Percentiles rank a stretch among this genome's conserved stretches.
These are phyloP conservation scores for Colletotrichum lupini DNA, from an alignment of 2,329 filamentous ascomycete species.

Conservation along the genomic window DNA sequence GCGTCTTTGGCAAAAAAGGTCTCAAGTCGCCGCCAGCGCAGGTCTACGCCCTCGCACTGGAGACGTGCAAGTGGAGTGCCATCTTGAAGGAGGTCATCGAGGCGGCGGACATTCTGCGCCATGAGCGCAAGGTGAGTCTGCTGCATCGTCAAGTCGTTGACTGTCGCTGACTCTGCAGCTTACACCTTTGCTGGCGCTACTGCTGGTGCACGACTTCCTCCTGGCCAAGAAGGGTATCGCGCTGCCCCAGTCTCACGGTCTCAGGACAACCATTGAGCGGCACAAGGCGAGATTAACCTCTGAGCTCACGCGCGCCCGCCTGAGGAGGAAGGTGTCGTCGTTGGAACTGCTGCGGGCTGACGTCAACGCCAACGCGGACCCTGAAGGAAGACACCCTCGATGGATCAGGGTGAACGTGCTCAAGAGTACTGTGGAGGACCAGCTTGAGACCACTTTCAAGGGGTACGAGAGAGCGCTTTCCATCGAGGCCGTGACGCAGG, in stretches of 20 bases:
- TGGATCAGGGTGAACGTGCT: constrained; percentile 92
- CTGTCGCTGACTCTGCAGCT: constrained; percentile 63
- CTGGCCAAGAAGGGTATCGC: constrained; percentile 85
- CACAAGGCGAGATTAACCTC: constrained; percentile 85
- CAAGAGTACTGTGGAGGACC: constrained; percentile 74
- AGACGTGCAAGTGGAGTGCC: constrained; percentile 90
- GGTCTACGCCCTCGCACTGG: constrained; percentile 86
- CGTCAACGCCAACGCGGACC: constrained; percentile 63
- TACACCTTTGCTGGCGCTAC: constrained; percentile 80
- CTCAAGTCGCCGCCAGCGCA: constrained; percentile 84
- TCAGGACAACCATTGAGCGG: constrained; percentile 79
- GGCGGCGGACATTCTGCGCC: constrained; percentile 76
- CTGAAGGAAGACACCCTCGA: constrained; percentile 75
- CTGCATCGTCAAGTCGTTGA: too few relatives aligned
- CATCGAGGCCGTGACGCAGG: constrained; percentile 66
- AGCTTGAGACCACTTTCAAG: constrained; percentile 80
- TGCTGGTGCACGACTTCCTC: constrained; percentile 88
- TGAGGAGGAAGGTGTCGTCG: constrained; percentile 77
- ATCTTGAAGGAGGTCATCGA: constrained; percentile 93
- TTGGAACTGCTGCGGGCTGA: constrained; percentile 73
- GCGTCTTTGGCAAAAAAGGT: constrained; percentile 79
- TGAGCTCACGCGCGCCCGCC: constrained; percentile 83
- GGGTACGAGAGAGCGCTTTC: constrained; percentile 67
- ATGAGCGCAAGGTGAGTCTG: constrained; percentile 81
- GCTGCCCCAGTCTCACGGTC: constrained; percentile 80